phyloP scores from a whole-genome alignment of 169 alveolate genomes.

The Cryptosporidium parvum region DNA sequence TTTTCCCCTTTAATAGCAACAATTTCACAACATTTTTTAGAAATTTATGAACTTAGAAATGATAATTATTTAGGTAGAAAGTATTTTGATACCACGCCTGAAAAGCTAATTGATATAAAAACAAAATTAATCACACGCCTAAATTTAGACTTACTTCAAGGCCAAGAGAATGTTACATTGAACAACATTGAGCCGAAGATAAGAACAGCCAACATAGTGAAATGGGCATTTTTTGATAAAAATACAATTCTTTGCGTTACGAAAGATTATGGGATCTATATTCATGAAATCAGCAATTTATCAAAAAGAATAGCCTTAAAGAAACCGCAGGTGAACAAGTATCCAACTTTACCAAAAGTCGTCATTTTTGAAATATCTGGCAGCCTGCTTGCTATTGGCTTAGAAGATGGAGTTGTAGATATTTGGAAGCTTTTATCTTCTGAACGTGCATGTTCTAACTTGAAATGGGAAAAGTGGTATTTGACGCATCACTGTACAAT shows the following conservation, averaged over 20 bases:
- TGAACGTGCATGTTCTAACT: background rate
- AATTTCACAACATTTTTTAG: background rate
- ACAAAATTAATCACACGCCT: conserved; percentile 5
- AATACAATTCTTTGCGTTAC: conserved; percentile 12
- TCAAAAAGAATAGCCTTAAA: conserved; percentile 3
- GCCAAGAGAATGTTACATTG: background rate
- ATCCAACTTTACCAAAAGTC: background rate
- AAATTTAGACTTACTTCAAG: background rate
- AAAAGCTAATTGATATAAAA: background rate
- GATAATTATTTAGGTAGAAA: background rate
- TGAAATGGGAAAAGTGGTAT: background rate
- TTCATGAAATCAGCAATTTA: background rate
- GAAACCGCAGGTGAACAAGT: background rate
- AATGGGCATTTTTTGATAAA: conserved; percentile 30
- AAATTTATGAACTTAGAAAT: conserved; percentile 24
- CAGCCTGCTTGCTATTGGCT: conserved; percentile 14
- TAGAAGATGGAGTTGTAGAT: conserved; percentile 24
- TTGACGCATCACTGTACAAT: background rate
- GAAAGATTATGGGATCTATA: conserved; percentile 31
- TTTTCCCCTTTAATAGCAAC: conserved; percentile 45
- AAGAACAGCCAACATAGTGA: background rate
- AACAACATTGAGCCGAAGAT: background rate
- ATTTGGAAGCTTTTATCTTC: conserved; percentile 15
- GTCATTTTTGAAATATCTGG: conserved; percentile 9
- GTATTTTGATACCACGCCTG: background rate